Conservation (phyloP, 1,284 basidiomycete species). For the Takashimella koratensis region DNA sequence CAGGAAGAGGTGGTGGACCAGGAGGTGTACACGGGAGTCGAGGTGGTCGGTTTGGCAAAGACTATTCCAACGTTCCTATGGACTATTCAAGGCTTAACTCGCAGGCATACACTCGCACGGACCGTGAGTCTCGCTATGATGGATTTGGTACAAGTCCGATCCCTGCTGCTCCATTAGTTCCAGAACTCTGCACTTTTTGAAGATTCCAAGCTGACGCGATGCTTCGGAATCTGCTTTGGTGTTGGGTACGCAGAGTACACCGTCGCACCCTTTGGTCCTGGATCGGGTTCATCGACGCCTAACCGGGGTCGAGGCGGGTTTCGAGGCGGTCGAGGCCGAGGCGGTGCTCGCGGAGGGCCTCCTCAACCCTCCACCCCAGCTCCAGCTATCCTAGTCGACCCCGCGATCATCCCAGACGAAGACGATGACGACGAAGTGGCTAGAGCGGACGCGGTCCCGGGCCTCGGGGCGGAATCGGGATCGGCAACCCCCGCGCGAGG, state of each 20-base stretch:
- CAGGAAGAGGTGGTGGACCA: slow-evolving; percentile 7
- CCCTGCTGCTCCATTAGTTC: too few relatives aligned
- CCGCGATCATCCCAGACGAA: too few relatives aligned
- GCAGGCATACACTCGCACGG: slow-evolving; percentile 27
- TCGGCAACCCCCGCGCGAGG: slow-evolving; percentile 29
- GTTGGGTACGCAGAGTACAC: slow-evolving; percentile 19
- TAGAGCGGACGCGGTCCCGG: too few relatives aligned
- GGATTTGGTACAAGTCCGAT: too few relatives aligned
- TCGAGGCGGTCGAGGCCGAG: slow-evolving; percentile 13
- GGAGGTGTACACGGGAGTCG: slow-evolving; percentile 8
- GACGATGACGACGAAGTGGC: too few relatives aligned
- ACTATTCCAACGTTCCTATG: slow-evolving; percentile 42
- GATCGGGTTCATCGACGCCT: slow-evolving; percentile 5
- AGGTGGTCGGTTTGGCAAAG: slow-evolving; percentile 26
- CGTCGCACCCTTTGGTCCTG: slow-evolving; percentile 28
- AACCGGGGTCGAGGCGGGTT: slow-evolving; percentile 11
- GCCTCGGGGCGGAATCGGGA: too few relatives aligned
- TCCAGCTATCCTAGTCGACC: too few relatives aligned
- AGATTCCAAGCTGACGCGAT: not conserved
- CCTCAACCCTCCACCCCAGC: too few relatives aligned
- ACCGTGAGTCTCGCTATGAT: slow-evolving; percentile 4
- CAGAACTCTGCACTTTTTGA: too few relatives aligned
- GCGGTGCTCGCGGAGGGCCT: slow-evolving; percentile 10
- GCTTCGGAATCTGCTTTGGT: too few relatives aligned
- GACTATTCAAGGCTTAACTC: slow-evolving; percentile 39